These are phyloP conservation scores for Penicillium rolfsii DNA, from an alignment of 2,329 filamentous ascomycete species.

Conservation along the genomic window DNA sequence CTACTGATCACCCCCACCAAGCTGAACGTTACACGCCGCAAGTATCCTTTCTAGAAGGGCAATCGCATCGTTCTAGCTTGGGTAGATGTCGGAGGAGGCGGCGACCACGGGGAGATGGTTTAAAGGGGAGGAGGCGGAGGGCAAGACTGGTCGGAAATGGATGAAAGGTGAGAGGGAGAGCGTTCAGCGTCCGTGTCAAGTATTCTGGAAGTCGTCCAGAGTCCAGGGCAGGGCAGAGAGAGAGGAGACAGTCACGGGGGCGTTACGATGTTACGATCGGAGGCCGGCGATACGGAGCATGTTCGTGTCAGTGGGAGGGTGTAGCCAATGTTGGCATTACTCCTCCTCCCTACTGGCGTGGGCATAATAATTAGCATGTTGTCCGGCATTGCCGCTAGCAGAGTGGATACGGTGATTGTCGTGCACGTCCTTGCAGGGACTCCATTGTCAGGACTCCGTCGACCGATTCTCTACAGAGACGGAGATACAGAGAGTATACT, in stretches of 20 bases:
- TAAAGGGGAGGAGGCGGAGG: constrained; percentile 5
- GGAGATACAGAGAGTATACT: too few species aligned
- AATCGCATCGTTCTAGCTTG: constrained; percentile 17
- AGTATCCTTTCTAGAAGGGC: constrained; percentile 7
- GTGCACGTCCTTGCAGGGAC: constrained; percentile 19
- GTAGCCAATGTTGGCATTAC: neutral
- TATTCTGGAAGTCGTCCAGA: neutral
- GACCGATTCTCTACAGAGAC: too few species aligned
- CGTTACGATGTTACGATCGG: constrained; percentile 11
- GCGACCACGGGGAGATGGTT: constrained; percentile 12
- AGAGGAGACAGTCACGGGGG: constrained; percentile 21
- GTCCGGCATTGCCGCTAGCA: constrained; percentile 28
- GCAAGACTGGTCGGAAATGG: constrained; percentile 13
- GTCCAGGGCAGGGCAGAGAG: constrained; percentile 20
- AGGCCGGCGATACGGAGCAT: constrained; percentile 13
- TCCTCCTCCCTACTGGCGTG: too few species aligned
- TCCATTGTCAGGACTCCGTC: too few species aligned
- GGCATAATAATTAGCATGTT: neutral
- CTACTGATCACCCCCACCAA: constrained; percentile 20
- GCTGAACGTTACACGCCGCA: constrained; percentile 8
- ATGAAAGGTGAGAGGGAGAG: neutral
- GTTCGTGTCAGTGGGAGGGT: neutral
- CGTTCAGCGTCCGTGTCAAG: neutral
- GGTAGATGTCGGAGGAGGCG: constrained; percentile 21
- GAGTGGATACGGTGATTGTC: constrained; percentile 22